A percentile compares a stretch with the other conserved stretches of the same genome.
These are phyloP conservation scores for Emergomyces africanus DNA, from an alignment of 2,329 filamentous ascomycete genomes.

Conservation along the genomic window DNA sequence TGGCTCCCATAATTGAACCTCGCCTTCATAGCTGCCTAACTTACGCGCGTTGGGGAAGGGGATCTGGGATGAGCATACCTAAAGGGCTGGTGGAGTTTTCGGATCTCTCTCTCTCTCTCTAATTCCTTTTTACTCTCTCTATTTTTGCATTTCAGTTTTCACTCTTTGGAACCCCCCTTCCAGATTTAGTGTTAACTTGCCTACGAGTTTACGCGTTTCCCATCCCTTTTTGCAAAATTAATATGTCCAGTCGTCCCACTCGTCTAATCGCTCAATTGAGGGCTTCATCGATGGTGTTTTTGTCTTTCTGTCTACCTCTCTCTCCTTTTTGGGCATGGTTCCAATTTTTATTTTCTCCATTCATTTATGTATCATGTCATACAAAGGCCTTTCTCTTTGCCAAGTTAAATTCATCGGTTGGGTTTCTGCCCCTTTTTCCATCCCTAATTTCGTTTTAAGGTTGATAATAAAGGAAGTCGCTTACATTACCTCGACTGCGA, in stretches of 20 bases:
- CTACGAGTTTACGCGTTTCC: not conserved
- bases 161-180: conserved; percentile 8
- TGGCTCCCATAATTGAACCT: not conserved
- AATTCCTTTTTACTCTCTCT: not conserved
- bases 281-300: not conserved
- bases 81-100: not conserved
- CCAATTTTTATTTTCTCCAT: not conserved
- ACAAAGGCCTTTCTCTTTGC: not conserved
- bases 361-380: too few relatives aligned
- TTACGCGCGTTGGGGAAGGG: not conserved
- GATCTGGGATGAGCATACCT: not conserved
- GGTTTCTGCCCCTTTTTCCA: not conserved
- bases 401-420: not conserved
- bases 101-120: not conserved
- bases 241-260: not conserved
- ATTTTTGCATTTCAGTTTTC: conserved; percentile 6
- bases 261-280: not conserved
- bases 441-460: not conserved
- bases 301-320: conserved; percentile 5
- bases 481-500: not conserved
- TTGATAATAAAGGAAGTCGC: not conserved
- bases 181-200: conserved; percentile 1
- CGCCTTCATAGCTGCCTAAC: not conserved
- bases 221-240: not conserved
- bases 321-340: not conserved